A percentile compares a stretch with the other conserved stretches of the same genome.
Evolutionary conservation across 2,329 filamentous ascomycete species (phyloP).

Genomic region (Epichloe scottii): DNA sequence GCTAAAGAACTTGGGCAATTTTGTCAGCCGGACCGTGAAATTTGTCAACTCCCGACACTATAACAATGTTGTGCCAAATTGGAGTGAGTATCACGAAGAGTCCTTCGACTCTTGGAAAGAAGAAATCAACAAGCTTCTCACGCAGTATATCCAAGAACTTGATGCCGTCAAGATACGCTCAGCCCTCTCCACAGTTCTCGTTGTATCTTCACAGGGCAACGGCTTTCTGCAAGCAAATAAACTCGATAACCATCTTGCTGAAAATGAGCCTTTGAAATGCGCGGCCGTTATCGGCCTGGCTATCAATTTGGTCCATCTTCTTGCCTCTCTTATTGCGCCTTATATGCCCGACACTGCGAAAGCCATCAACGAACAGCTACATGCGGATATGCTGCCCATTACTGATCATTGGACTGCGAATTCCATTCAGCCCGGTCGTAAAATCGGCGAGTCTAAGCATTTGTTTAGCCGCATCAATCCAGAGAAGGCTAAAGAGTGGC

Average conservation of each 20-base stretch:
- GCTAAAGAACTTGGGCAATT: slow-evolving; percentile 45
- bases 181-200: background rate
- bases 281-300: slow-evolving; percentile 48
- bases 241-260: slow-evolving; percentile 30
- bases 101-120: background rate
- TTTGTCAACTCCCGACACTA: slow-evolving; percentile 42
- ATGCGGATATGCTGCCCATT: slow-evolving; percentile 40
- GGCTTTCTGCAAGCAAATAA: slow-evolving; percentile 33
- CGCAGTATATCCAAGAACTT: slow-evolving; percentile 5
- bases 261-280: slow-evolving; percentile 30
- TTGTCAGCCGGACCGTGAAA: slow-evolving; percentile 49
- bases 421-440: slow-evolving; percentile 53
- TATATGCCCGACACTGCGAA: slow-evolving; percentile 61
- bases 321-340: slow-evolving; percentile 60
- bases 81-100: slow-evolving; percentile 4
- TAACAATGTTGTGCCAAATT: slow-evolving; percentile 34
- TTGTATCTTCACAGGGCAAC: slow-evolving; percentile 32
- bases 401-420: slow-evolving; percentile 47
- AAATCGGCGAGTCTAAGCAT: slow-evolving; percentile 59
- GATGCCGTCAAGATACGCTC: slow-evolving; percentile 4
- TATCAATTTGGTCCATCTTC: slow-evolving; percentile 61
- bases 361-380: slow-evolving; percentile 60
- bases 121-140: slow-evolving; percentile 4
- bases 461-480: slow-evolving; percentile 63
- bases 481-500: slow-evolving; percentile 66